Base-by-base conservation (phyloP, 306 rosid species). In the Prunus kanzakura region DNA sequence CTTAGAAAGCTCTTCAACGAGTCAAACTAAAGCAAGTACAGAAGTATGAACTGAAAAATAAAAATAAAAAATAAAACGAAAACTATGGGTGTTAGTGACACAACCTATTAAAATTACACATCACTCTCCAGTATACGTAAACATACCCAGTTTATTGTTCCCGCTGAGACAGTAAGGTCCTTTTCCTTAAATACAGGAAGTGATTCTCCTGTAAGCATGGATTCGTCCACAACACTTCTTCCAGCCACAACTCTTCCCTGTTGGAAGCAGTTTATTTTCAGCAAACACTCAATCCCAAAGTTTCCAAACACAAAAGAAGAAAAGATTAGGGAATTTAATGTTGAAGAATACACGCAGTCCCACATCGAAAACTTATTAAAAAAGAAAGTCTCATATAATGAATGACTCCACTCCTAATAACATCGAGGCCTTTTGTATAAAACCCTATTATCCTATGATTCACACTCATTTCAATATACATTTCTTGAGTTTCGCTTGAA, bases 191-290 rank as follows among this genome's bases (percentile, higher is more conserved):
- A 92, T 60, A 95, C 96, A 73, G 97, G 98, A 75, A 92, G 97
- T 64, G 97, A 95, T 84, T 95, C 98, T 78, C 99, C 99, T 20
- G 93, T 95, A 73, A 95, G 99, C 99, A 95, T 92, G 81, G 99
- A 90, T 85, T 95, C 99, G 50, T 95, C 99, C 80, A 92, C 99
- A 73, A 95, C 92, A 64, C 99, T 92, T 90, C 97, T 89, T 83
- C 99, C 99, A 14, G 96, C 92, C 80, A 88, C 67, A 68, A 95
- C 90, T 81, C 52, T 95, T 63, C 97, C 99, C 97, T 95, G 87
- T 69, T 55, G 82, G 82, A 80, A 75, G 70, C 49, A 79, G 66
- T 67, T 67, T 45, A 20, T 23, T 46, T 72, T 88, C 64, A 87
- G 87, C 74, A 54, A 75, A 80, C 52, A 68, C 60, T 46, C 67